Percentiles rank a stretch among this genome's conserved stretches.
These are phyloP conservation scores for Orbilia brochopaga DNA, from an alignment of 2,329 filamentous ascomycete genomes.

Conservation along the genomic window DNA sequence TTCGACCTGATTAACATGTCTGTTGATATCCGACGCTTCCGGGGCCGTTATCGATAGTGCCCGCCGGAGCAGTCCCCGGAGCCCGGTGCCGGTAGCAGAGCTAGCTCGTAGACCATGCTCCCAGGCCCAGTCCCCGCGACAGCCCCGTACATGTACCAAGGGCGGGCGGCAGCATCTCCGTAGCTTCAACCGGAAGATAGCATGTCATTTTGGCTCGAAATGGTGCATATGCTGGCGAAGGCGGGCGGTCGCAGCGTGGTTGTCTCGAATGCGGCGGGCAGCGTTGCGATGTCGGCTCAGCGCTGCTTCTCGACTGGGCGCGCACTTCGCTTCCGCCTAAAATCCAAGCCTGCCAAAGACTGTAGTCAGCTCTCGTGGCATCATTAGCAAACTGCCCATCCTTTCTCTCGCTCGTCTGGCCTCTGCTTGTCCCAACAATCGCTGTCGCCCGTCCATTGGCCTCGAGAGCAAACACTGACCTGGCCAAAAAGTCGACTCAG, in stretches of 20 bases:
- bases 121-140: background rate
- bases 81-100: background rate
- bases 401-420: too few species aligned
- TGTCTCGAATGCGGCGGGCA: too few species aligned
- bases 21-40: background rate
- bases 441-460: too few species aligned
- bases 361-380: too few species aligned
- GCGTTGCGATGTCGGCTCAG: conserved; percentile 2
- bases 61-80: background rate
- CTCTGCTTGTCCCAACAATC: too few species aligned
- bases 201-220: background rate
- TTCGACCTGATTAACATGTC: too few species aligned
- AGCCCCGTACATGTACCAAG: background rate
- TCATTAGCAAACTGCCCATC: too few species aligned
- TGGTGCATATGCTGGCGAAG: background rate
- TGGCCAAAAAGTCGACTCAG: too few species aligned
- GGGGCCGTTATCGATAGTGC: background rate
- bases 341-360: background rate
- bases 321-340: background rate
- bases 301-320: background rate
- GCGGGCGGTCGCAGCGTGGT: background rate
- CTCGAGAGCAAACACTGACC: too few species aligned
- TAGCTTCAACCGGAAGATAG: background rate
- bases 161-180: background rate
- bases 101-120: background rate